These are phyloP conservation scores for Euryodendron excelsum DNA, from an alignment of 148 eudicot species.

Conservation along the genomic window DNA sequence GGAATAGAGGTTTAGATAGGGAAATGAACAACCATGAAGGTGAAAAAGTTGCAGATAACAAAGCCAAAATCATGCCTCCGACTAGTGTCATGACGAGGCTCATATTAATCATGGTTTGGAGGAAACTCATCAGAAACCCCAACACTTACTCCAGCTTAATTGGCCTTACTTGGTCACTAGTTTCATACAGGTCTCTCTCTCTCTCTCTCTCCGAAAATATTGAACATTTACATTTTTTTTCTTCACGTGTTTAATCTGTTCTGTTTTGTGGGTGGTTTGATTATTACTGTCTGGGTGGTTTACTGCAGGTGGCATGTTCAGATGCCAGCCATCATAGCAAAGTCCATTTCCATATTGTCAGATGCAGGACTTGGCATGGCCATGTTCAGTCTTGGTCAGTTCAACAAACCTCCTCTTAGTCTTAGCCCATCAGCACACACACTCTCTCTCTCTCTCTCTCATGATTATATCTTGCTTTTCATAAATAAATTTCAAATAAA, in stretches of 20 bases:
- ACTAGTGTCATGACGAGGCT: conserved; percentile 98
- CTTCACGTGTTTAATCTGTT: too few species aligned
- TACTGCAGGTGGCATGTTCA: conserved; percentile 65
- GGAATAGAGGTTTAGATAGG: conserved; percentile 43
- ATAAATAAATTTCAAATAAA: conserved; percentile 8
- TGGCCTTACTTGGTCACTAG: conserved; percentile 88
- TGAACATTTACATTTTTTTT: too few species aligned
- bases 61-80: conserved; percentile 63
- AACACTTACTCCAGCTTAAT: conserved; percentile 92
- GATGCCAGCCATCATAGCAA: conserved; percentile 84
- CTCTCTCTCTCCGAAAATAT: background rate
- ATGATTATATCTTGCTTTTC: conserved; percentile 6
- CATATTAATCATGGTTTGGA: conserved; percentile 96
- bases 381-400: conserved; percentile 91
- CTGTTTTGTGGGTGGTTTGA: background rate
- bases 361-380: conserved; percentile 99
- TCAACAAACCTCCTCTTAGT: background rate
- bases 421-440: too few species aligned
- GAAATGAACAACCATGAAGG: conserved; percentile 35
- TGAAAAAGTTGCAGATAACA: conserved; percentile 27
- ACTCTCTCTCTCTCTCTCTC: conserved; percentile 1
- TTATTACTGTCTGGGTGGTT: conserved; percentile 13
- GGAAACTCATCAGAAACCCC: conserved; percentile 92
- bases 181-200: conserved; percentile 62
- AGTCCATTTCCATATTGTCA: conserved; percentile 83